Evolutionary conservation across 2,329 filamentous ascomycete species (phyloP).

Genomic region (Rhytidhysteron rufulum): DNA sequence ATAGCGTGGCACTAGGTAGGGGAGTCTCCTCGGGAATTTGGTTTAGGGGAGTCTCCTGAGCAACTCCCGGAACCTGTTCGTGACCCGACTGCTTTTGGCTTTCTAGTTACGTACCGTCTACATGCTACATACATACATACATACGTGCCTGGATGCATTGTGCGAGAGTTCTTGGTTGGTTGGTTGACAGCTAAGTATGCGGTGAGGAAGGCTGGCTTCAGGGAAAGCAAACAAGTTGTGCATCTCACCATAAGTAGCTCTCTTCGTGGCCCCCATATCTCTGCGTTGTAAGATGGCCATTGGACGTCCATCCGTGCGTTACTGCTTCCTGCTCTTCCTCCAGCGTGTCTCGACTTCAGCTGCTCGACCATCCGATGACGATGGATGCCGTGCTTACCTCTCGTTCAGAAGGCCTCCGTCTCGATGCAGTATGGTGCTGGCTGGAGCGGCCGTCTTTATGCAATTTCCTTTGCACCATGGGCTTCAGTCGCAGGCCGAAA

Average conservation of each 20-base stretch:
- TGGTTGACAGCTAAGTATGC: too few relatives aligned
- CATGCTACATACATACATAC: too few relatives aligned
- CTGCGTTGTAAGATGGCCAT: slow-evolving; percentile 11
- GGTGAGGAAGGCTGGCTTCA: too few relatives aligned
- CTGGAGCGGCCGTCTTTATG: slow-evolving; percentile 6
- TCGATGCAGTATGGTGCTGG: slow-evolving; percentile 13
- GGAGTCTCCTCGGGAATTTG: too few relatives aligned
- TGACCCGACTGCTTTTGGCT: too few relatives aligned
- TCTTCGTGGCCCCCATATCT: slow-evolving; percentile 8
- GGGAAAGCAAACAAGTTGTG: background rate
- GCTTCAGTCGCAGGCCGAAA: slow-evolving; percentile 18
- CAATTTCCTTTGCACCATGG: slow-evolving; percentile 25
- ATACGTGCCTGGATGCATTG: too few relatives aligned
- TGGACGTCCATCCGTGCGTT: slow-evolving; percentile 8
- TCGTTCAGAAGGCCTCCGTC: background rate
- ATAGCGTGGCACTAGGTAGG: too few relatives aligned
- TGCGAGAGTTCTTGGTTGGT: too few relatives aligned
- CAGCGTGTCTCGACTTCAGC: slow-evolving; percentile 5
- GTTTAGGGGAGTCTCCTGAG: too few relatives aligned
- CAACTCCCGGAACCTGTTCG: too few relatives aligned
- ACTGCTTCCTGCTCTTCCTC: slow-evolving; percentile 9
- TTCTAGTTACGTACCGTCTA: too few relatives aligned
- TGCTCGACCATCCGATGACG: background rate
- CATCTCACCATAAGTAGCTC: background rate
- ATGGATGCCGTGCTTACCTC: too few relatives aligned